Evolutionary conservation across 805 yeast species (phyloP).

Genomic region (Myxozyma kluyveri): DNA sequence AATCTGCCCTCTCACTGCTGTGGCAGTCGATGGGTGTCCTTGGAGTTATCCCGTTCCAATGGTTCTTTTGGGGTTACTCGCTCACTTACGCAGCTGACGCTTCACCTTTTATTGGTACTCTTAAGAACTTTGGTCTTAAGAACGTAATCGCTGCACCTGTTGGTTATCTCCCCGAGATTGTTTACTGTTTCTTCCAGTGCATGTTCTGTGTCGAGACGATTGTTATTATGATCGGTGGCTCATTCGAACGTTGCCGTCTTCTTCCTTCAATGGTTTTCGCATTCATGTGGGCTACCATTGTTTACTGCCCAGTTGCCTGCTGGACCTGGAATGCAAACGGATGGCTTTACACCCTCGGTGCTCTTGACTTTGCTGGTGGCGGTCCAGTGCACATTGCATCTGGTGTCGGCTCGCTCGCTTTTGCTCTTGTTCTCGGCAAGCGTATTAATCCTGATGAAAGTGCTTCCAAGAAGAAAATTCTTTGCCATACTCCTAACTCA

Average conservation of each 20-base stretch:
- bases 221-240: slow-evolving; percentile 93
- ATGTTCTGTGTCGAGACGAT: slow-evolving; percentile 96
- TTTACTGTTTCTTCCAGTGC: slow-evolving; percentile 90
- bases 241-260: slow-evolving; percentile 93
- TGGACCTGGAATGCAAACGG: slow-evolving; percentile 98
- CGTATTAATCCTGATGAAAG: slow-evolving; percentile 54
- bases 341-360: slow-evolving; percentile 81
- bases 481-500: slow-evolving; percentile 63
- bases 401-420: slow-evolving; percentile 92
- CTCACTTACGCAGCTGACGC: slow-evolving; percentile 74
- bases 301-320: slow-evolving; percentile 91
- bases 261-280: slow-evolving; percentile 95
- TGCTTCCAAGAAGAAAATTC: neutral
- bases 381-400: slow-evolving; percentile 96
- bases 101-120: slow-evolving; percentile 72
- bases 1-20: slow-evolving; percentile 84
- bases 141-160: slow-evolving; percentile 78
- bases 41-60: slow-evolving; percentile 83
- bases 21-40: slow-evolving; percentile 94
- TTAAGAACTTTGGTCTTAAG: slow-evolving; percentile 75
- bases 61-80: slow-evolving; percentile 99
- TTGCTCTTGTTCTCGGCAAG: slow-evolving; percentile 86
- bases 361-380: slow-evolving; percentile 96
- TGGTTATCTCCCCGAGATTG: slow-evolving; percentile 73
- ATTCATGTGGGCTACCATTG: slow-evolving; percentile 91